phyloP scores from a whole-genome alignment of 2,329 filamentous ascomycete genomes.

The Aspergillus cejpii region DNA sequence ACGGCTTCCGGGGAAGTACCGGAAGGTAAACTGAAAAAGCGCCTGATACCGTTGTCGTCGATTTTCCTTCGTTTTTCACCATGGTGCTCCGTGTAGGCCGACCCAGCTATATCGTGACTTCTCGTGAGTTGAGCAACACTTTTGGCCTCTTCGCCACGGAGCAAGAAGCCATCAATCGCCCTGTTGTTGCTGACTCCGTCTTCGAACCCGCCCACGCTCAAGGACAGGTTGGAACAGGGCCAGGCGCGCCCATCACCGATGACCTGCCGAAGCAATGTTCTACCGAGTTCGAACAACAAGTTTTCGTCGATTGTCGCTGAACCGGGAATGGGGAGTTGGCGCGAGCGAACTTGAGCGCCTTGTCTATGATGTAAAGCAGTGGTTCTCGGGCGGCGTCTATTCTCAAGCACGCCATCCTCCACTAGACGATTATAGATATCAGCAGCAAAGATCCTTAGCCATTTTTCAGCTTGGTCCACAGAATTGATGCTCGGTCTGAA shows the following conservation, averaged over 20 bases:
- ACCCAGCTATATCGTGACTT: constrained; percentile 12
- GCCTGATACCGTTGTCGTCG: constrained; percentile 49
- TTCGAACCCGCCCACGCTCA: constrained; percentile 88
- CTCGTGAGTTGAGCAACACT: constrained; percentile 30
- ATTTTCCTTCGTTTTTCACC: constrained; percentile 42
- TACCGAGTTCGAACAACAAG: constrained; percentile 67
- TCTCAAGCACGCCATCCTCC: constrained; percentile 82
- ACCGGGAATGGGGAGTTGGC: constrained; percentile 67
- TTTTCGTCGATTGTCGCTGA: constrained; percentile 67
- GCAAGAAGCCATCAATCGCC: constrained; percentile 79
- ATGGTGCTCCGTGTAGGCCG: constrained; percentile 13
- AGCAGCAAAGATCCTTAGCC: constrained; percentile 84
- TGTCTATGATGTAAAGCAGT: constrained; percentile 79
- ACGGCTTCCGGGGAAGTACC: constrained; percentile 8
- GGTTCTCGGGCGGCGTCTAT: constrained; percentile 76
- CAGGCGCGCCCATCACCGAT: constrained; percentile 71
- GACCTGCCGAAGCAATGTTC: constrained; percentile 68
- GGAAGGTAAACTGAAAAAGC: constrained; percentile 49
- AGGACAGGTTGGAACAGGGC: constrained; percentile 84
- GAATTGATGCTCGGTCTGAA: constrained; percentile 79
- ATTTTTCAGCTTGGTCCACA: constrained; percentile 69
- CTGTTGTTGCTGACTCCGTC: constrained; percentile 76
- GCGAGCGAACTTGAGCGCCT: constrained; percentile 65
- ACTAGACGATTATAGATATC: constrained; percentile 87
- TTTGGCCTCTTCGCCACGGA: constrained; percentile 57